Base-by-base conservation (phyloP, 768 basidiomycete genomes). In the Tulasnella sp. region DNA sequence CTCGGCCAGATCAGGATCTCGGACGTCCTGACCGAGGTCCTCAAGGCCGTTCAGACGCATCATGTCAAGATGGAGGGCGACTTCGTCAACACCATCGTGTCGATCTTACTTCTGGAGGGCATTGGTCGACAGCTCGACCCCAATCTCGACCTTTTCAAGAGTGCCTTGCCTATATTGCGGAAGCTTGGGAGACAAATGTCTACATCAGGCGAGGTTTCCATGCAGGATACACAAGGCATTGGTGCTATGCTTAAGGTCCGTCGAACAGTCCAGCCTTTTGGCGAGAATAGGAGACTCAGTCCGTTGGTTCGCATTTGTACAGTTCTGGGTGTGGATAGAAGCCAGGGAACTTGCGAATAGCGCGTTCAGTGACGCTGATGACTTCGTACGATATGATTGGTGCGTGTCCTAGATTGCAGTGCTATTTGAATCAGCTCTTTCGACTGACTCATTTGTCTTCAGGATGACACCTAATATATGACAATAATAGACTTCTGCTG, bases 31-130 rank as follows among this genome's bases (percentile, higher is more conserved):
- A 87, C 80, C 2, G 87, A 94, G 63, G 96, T 98, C 7, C 73
- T 99, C 50, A 83, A 74, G 65, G 81, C 84, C 31, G 93, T 99
- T 2, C 76, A 92, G 60, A 76, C 80, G 64, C 93, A 97, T 70
- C 94, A 96, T 68, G 96, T 98, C 63, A 97, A 91, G 75, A 88
- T 99, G 84, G 94, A 99, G 73, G 92, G 85, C 12, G 96, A 98
- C 70, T 99, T 99, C 68, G 84, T 98, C 68, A 99, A 99, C 71
- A 98, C 96, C 0, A 92, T 99, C 61, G 86, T 99, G 60, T 89
- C 88, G 9, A 91, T 97, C 58, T 72, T 99, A 55, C 70, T 99
- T 42, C 74, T 99, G 55, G 96, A 99, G 71, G 96, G 96, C 1
- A 97, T 99, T 64, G 96, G 96, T 21, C 74, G 94, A 60, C 92